Percentiles rank a stretch among this genome's conserved stretches.
Conservation (phyloP, 208 protist species). For the Leishmania braziliensis region DNA sequence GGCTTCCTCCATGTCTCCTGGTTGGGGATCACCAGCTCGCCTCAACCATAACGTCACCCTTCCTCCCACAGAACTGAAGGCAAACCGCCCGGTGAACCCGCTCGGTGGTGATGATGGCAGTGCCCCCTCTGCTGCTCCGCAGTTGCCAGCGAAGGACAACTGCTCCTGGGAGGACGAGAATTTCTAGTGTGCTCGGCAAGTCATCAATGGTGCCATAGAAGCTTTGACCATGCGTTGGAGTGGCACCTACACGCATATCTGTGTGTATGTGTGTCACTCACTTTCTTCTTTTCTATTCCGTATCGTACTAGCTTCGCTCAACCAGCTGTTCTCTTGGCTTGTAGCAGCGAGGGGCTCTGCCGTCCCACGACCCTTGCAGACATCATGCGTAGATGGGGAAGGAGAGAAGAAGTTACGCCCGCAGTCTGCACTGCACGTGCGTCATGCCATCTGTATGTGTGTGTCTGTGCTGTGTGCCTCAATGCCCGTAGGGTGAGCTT, state of each 20-base stretch:
- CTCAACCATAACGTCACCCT: not conserved
- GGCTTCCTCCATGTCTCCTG: not conserved
- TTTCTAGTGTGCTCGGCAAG: not conserved
- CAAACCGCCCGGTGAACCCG: constrained; percentile 15
- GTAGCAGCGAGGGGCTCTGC: not conserved
- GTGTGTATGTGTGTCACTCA: not conserved
- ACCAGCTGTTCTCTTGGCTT: not conserved
- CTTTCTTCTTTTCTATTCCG: not conserved
- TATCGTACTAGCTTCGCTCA: not conserved
- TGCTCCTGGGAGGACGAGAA: constrained; percentile 52
- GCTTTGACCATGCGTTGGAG: not conserved
- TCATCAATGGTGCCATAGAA: not conserved
- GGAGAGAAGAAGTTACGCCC: not conserved
- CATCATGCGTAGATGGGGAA: not conserved
- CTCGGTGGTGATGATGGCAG: not conserved
- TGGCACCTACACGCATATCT: not conserved
- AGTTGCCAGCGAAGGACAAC: constrained; percentile 32
- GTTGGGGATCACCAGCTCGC: not conserved
- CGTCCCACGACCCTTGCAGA: not conserved
- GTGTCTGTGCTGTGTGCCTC: not conserved
- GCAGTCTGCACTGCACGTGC: not conserved
- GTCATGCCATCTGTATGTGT: not conserved
- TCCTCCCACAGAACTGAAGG: not conserved
- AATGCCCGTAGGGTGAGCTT: not conserved
- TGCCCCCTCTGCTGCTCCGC: not conserved